Percentiles rank a stretch among this genome's conserved stretches.
phyloP scores from a whole-genome alignment of 257 asterid species.

The Verbena officinalis region DNA sequence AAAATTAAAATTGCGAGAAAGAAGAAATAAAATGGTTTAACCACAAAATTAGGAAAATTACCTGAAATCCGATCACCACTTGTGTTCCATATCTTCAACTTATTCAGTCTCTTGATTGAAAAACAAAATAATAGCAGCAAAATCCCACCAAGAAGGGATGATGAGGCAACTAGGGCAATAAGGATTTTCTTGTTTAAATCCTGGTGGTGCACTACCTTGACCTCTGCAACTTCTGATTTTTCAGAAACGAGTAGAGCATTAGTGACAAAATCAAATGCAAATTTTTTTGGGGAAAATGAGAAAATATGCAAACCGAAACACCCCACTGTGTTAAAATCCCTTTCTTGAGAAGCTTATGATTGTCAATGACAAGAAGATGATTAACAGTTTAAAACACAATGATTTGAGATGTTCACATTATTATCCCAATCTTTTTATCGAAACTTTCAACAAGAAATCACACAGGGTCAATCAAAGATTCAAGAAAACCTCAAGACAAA shows the following conservation, averaged over 20 bases:
- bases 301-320: background rate
- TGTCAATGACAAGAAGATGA: background rate
- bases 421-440: background rate
- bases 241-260: too few species aligned
- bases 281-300: background rate
- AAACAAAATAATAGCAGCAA: conserved; percentile 46
- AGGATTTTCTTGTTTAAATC: conserved; percentile 58
- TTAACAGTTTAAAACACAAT: background rate
- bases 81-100: conserved; percentile 36
- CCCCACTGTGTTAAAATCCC: background rate
- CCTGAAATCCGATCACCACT: conserved; percentile 46
- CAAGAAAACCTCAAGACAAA: conserved; percentile 13
- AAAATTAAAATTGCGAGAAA: conserved; percentile 4
- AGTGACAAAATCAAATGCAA: background rate
- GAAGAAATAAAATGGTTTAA: background rate
- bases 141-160: conserved; percentile 60
- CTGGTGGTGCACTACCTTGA: conserved; percentile 56
- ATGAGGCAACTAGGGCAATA: conserved; percentile 60
- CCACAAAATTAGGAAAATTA: conserved; percentile 23
- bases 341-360: background rate
- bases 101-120: conserved; percentile 53
- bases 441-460: too few species aligned
- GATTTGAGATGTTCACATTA: background rate
- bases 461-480: conserved; percentile 2
- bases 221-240: conserved; percentile 41